These are phyloP conservation scores for Penstemon eatonii DNA, from an alignment of 257 asterid species.

Conservation along the genomic window DNA sequence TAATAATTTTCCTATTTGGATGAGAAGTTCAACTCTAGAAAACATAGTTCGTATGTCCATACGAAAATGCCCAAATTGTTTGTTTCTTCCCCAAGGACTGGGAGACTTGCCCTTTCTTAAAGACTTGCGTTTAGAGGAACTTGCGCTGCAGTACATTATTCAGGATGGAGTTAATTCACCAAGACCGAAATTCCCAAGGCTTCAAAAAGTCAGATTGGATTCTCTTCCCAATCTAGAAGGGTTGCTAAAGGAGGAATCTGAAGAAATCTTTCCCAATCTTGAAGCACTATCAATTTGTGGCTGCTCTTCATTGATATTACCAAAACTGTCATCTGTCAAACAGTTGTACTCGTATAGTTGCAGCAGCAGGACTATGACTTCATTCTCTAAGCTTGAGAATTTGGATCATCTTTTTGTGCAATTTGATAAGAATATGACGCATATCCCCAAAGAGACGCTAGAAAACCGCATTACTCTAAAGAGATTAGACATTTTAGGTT, in stretches of 20 bases:
- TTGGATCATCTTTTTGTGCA: not conserved
- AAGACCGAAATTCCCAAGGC: not conserved
- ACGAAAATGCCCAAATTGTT: not conserved
- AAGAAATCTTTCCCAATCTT: slow-evolving; percentile 4
- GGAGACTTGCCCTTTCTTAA: slow-evolving; percentile 25
- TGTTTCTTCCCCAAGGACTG: slow-evolving; percentile 15
- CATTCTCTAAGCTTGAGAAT: slow-evolving; percentile 10
- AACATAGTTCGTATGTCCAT: slow-evolving; percentile 2
- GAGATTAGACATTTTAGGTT: not conserved
- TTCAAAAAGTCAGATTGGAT: not conserved
- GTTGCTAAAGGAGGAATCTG: not conserved
- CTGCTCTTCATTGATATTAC: not conserved
- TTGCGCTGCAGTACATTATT: slow-evolving; percentile 21
- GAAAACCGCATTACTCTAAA: slow-evolving; percentile 14
- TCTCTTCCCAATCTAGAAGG: slow-evolving; percentile 9
- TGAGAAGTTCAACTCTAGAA: slow-evolving; percentile 21
- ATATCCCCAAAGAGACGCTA: slow-evolving; percentile 6
- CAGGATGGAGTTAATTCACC: not conserved
- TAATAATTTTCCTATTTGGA: slow-evolving; percentile 19
- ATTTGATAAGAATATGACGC: slow-evolving; percentile 1
- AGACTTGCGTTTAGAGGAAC: not conserved
- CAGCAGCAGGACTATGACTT: not conserved
- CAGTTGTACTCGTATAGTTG: not conserved
- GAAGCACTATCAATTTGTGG: not conserved
- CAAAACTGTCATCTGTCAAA: not conserved